Conservation (phyloP, 2,329 filamentous ascomycete genomes). For the Shiraia sp. region DNA sequence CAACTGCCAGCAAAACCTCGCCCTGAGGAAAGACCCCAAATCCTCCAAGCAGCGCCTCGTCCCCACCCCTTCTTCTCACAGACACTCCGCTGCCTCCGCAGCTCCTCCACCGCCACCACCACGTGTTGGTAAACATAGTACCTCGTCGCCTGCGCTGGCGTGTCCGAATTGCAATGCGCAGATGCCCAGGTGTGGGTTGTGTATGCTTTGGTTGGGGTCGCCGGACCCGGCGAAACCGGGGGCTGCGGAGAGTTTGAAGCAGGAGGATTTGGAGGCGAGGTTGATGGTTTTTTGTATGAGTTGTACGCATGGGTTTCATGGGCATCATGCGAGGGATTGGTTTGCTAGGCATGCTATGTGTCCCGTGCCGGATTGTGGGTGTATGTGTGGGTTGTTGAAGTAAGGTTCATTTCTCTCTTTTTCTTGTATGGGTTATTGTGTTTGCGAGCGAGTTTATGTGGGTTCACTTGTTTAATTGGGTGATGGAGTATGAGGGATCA, state of each 20-base stretch:
- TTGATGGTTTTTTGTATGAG: conserved; percentile 65
- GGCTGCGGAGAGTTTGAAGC: conserved; percentile 38
- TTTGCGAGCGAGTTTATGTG: neutral
- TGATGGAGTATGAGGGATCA: neutral
- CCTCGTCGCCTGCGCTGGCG: conserved; percentile 52
- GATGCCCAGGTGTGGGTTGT: conserved; percentile 66
- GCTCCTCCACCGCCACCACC: conserved; percentile 8
- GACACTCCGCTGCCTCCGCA: conserved; percentile 11
- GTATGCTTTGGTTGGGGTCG: conserved; percentile 63
- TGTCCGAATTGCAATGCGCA: conserved; percentile 66
- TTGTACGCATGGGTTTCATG: conserved; percentile 68
- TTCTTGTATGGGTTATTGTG: neutral
- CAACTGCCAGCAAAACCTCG: conserved; percentile 67
- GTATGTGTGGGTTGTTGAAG: conserved; percentile 53
- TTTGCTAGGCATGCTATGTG: conserved; percentile 59
- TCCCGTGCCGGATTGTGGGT: conserved; percentile 60
- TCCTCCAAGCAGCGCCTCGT: conserved; percentile 24
- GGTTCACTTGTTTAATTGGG: neutral
- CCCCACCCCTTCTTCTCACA: conserved; percentile 13
- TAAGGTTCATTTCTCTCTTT: conserved; percentile 8
- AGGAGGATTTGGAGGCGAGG: conserved; percentile 56
- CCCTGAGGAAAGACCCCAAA: conserved; percentile 39
- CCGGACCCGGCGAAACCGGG: conserved; percentile 56
- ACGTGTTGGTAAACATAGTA: conserved; percentile 3
- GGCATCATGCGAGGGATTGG: conserved; percentile 65